These are phyloP conservation scores for Agrocybe praecox DNA, from an alignment of 768 basidiomycete genomes.

Conservation along the genomic window DNA sequence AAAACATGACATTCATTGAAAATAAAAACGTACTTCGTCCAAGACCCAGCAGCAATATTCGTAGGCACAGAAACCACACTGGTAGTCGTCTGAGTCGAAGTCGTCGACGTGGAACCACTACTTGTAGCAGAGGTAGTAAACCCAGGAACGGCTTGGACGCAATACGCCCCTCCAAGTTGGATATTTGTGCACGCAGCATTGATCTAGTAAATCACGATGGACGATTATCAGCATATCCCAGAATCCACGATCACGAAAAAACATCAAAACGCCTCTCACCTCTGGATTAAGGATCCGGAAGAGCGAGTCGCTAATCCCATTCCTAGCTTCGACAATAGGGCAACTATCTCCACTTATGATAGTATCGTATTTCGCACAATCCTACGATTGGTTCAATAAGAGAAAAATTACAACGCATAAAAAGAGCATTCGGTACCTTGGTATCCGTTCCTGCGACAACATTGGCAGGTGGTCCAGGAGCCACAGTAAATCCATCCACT, in stretches of 20 bases:
- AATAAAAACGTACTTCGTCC: not conserved
- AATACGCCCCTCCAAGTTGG: slow-evolving; percentile 7
- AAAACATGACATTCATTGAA: too few relatives aligned
- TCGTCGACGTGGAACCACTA: too few relatives aligned
- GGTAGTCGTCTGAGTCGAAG: not conserved
- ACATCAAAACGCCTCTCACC: too few relatives aligned
- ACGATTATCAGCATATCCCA: too few relatives aligned
- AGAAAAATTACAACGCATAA: too few relatives aligned
- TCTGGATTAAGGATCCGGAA: slow-evolving; percentile 2
- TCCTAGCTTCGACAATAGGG: not conserved
- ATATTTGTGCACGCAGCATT: slow-evolving; percentile 8
- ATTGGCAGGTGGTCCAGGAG: not conserved
- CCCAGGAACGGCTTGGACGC: slow-evolving; percentile 1
- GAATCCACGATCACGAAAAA: too few relatives aligned
- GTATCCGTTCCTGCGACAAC: slow-evolving; percentile 6
- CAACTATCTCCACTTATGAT: slow-evolving; percentile 5
- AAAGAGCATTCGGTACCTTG: not conserved
- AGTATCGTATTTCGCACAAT: slow-evolving; percentile 5
- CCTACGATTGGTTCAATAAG: not conserved
- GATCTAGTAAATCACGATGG: not conserved
- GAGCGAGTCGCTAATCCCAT: not conserved
- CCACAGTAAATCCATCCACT: not conserved
- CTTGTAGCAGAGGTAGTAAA: too few relatives aligned
- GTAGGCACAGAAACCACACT: not conserved
- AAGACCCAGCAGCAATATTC: slow-evolving; percentile 4